phyloP scores from a whole-genome alignment of 345 rosid species.

The Brassica carinata region DNA sequence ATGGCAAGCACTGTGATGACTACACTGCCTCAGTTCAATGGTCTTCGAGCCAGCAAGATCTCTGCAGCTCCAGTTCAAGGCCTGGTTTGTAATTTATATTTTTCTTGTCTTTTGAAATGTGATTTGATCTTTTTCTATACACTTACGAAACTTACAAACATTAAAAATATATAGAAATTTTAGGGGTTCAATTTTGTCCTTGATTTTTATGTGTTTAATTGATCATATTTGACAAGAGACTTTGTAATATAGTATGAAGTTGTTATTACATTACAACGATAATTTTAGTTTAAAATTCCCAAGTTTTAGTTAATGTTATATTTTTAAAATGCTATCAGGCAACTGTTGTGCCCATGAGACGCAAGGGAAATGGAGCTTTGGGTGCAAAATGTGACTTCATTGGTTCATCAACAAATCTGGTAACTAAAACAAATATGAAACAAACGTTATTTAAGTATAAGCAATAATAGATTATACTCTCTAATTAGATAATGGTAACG shows the following conservation, averaged over 20 bases:
- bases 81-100: constrained; percentile 50
- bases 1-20: constrained; percentile 67
- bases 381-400: constrained; percentile 81
- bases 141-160: neutral
- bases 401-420: constrained; percentile 93
- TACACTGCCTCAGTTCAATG: constrained; percentile 67
- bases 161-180: neutral
- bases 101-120: neutral
- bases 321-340: constrained; percentile 36
- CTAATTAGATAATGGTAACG: constrained; percentile 75
- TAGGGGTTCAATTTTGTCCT: neutral
- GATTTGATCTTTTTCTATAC: neutral
- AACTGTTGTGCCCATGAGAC: constrained; percentile 56
- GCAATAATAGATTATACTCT: neutral
- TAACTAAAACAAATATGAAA: constrained; percentile 16
- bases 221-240: neutral
- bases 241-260: neutral
- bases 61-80: constrained; percentile 58
- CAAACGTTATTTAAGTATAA: neutral
- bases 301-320: neutral
- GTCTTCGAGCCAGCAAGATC: constrained; percentile 54
- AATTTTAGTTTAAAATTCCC: neutral
- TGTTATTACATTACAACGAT: neutral
- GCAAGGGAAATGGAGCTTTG: constrained; percentile 70
- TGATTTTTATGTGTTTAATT: neutral